These are phyloP conservation scores for Aureobasidium vineae DNA, from an alignment of 2,329 filamentous ascomycete genomes.

Conservation along the genomic window DNA sequence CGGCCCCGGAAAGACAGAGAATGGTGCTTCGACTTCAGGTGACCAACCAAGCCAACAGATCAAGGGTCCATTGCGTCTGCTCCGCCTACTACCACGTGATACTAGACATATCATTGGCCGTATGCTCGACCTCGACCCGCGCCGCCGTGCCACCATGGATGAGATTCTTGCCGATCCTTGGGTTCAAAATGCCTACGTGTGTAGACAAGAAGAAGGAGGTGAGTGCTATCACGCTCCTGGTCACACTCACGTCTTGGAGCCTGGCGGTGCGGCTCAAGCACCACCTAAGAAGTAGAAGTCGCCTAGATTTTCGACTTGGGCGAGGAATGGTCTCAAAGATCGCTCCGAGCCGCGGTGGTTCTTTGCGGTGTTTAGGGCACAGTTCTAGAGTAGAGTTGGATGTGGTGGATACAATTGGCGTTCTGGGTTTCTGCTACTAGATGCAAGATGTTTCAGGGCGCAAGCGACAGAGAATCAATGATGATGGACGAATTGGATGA, in stretches of 20 bases:
- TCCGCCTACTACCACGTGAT: constrained; percentile 84
- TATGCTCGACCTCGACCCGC: constrained; percentile 89
- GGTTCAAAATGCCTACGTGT: constrained; percentile 83
- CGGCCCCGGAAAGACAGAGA: constrained; percentile 29
- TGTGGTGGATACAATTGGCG: neutral
- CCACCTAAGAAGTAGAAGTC: constrained; percentile 23
- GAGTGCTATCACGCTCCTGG: constrained; percentile 68
- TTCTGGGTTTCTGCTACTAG: neutral
- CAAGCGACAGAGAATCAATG: constrained; percentile 14
- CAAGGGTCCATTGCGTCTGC: constrained; percentile 85
- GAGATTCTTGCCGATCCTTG: constrained; percentile 87
- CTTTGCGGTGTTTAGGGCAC: neutral
- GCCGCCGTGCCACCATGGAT: constrained; percentile 75
- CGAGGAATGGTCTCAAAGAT: neutral
- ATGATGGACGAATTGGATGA: constrained; percentile 23
- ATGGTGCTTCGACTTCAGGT: constrained; percentile 29
- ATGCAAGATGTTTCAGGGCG: constrained; percentile 6
- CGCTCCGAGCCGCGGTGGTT: neutral
- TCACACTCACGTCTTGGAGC: constrained; percentile 83
- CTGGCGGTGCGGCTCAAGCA: constrained; percentile 48
- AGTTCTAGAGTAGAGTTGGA: neutral
- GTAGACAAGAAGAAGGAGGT: constrained; percentile 73
- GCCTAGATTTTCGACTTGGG: neutral
- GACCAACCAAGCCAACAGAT: constrained; percentile 51
- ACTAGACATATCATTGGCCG: constrained; percentile 83